Percentiles rank a stretch among this genome's conserved stretches.
phyloP scores from a whole-genome alignment of 805 yeast species.

The Wickerhamomyces bovis region DNA sequence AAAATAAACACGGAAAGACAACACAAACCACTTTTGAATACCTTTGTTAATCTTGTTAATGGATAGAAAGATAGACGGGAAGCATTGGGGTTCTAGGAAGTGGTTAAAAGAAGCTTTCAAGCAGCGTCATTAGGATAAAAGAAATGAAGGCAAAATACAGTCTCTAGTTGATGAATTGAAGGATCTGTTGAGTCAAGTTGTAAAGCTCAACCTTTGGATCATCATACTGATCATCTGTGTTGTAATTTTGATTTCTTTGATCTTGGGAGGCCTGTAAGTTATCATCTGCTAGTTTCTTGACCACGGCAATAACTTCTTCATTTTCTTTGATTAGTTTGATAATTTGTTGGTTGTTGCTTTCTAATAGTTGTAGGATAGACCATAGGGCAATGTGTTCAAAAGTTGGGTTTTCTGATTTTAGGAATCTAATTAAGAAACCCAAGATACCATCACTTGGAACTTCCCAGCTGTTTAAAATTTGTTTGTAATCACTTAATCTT shows the following conservation, averaged over 20 bases:
- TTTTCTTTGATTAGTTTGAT: slow-evolving; percentile 48
- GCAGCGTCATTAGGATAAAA: not conserved
- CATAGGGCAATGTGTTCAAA: slow-evolving; percentile 97
- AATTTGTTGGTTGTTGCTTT: slow-evolving; percentile 69
- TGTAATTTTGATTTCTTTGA: slow-evolving; percentile 21
- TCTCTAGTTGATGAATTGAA: slow-evolving; percentile 34
- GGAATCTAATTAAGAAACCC: slow-evolving; percentile 75
- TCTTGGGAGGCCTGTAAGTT: slow-evolving; percentile 28
- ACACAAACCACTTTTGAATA: not conserved
- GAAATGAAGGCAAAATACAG: not conserved
- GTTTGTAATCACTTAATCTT: slow-evolving; percentile 76
- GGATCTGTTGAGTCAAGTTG: slow-evolving; percentile 61
- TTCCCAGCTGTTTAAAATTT: slow-evolving; percentile 73
- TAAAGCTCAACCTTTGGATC: slow-evolving; percentile 61
- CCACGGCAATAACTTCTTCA: slow-evolving; percentile 46
- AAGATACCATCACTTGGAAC: slow-evolving; percentile 78
- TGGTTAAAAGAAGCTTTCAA: not conserved
- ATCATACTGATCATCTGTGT: slow-evolving; percentile 39
- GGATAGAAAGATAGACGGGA: not conserved
- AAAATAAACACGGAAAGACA: not conserved
- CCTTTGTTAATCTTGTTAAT: not conserved
- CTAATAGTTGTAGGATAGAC: slow-evolving; percentile 91
- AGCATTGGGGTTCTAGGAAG: not conserved
- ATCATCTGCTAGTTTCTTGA: slow-evolving; percentile 39
- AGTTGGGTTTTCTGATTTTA: slow-evolving; percentile 81